phyloP scores from a whole-genome alignment of 768 basidiomycete species.

The Hemileccinum rubropunctum region DNA sequence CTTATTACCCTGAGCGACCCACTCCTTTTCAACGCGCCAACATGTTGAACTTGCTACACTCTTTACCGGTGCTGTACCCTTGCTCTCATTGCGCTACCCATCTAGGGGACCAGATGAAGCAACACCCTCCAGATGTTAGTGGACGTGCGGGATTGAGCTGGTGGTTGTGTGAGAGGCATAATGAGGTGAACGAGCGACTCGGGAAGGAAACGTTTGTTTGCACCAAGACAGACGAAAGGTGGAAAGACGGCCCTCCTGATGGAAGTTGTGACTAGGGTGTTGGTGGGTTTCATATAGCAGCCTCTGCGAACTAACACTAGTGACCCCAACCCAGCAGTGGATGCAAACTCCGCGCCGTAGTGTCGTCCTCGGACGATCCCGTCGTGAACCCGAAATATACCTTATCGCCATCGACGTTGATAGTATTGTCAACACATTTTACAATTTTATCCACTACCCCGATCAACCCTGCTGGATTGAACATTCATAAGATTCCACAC shows the following conservation, averaged over 20 bases:
- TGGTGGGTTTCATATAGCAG: constrained; percentile 1
- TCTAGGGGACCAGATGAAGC: constrained; percentile 67
- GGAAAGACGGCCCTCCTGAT: constrained; percentile 88
- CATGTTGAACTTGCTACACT: constrained; percentile 77
- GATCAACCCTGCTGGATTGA: not conserved
- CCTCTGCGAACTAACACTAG: not conserved
- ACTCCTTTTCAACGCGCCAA: constrained; percentile 71
- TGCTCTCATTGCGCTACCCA: constrained; percentile 84
- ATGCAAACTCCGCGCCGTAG: too few relatives aligned
- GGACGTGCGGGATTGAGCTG: constrained; percentile 62
- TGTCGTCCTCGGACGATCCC: not conserved
- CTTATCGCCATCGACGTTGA: not conserved
- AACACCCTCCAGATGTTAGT: constrained; percentile 75
- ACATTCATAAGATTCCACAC: not conserved
- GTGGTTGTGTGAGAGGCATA: constrained; percentile 93
- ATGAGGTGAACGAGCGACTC: constrained; percentile 84
- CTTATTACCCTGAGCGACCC: constrained; percentile 89
- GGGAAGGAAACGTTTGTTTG: constrained; percentile 88
- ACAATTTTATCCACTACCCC: not conserved
- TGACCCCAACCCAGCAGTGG: not conserved
- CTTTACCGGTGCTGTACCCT: constrained; percentile 84
- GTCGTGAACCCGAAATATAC: not conserved
- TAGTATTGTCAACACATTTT: too few relatives aligned
- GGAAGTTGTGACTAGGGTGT: constrained; percentile 78
- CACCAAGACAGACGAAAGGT: constrained; percentile 76